Evolutionary conservation across 176 grass and related monocot species (phyloP), one percentile per base, ranked within the genome.

Genomic region (Saccharum officinarum): DNA sequence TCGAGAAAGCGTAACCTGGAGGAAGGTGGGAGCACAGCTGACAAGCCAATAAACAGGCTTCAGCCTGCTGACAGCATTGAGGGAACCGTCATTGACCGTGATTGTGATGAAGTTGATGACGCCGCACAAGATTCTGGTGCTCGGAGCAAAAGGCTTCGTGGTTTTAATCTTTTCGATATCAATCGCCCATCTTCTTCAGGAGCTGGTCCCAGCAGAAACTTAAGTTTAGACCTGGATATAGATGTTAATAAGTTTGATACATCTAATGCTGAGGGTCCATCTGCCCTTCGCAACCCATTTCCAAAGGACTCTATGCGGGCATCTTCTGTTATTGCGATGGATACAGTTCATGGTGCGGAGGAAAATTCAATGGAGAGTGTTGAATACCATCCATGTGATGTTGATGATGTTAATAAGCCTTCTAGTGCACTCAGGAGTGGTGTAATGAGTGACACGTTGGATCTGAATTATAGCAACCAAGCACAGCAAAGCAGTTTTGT

Each of bases 261-360:
- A 71, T 91, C 76, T 63, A 84, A 81, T 77, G 49, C 69, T 11
- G 81, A 90, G 46, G 80, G 47, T 74, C 85, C 80, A 80, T 91
- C 88, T 72, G 78, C 73, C 76, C 40, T 69, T 81, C 77, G 62
- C 10, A 83, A 92, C 54, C 90, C 86, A 34, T 93, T 88, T 76
- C 80, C 86, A 50, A 94, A 86, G 86, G 93, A 99, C 61, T 99
- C 97, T 49, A 88, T 84, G 73, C 83, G 90, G 74, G 97, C 88
- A 66, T 99, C 97, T 63, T 96, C 93, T 89, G 97, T 99, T 89
- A 96, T 99, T 87, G 97, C 97, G 11, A 99, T 96, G 97, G 82
- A 99, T 65, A 96, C 65, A 7, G 76, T 92, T 81, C 92, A 94
- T 3, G 79, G 76, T 46, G 26, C 30, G 23, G 86, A 99, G n/a